Evolutionary conservation across 2,329 filamentous ascomycete genomes (phyloP), one percentile per base, ranked within the genome.

Genomic region (Alternaria metachromatica): DNA sequence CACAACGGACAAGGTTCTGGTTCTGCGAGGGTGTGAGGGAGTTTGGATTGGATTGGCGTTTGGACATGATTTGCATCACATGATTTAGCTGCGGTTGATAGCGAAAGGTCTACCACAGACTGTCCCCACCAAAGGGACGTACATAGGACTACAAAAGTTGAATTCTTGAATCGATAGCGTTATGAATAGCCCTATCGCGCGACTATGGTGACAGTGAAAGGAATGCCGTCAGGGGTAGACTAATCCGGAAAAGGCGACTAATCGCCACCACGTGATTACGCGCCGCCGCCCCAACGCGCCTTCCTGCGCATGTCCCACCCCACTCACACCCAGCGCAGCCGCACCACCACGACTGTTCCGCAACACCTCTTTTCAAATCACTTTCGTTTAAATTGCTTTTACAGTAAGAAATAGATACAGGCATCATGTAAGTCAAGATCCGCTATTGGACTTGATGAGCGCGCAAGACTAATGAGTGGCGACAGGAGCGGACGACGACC

Each of bases 211-310:
- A 37, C 0, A 25, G 49, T 53, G 28, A 41, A 3, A 41, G 13
- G 8, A 33, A 58, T 11, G 12, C n/a, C 43, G 57, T 60, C 56
- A 60, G 61, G 61, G 57, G 57, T 44, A 51, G 23, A 33, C 66
- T 66, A 56, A 33, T 33, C 67, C 43, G 8, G 50, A 64, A 49
- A 23, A 58, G 58, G 55, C 46, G 48, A 53, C 23, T 64, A 66
- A 69, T 75, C 68, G 72, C 74, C 73, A 78, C 73, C 76, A 76
- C 72, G 75, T 77, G 75, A 75, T 12, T 43, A 13, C 75, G 75
- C 66, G 73, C 56, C 43, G 30, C 37, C 37, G 33, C 30, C 55
- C 56, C 7, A 43, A 72, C 70, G 72, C 72, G 71, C 65, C 60
- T 61, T 48, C 55, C 45, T 55, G 45, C 37, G 25, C 43, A 43